Percentiles rank a stretch among this genome's conserved stretches.
These are phyloP conservation scores for Trypanosoma brucei DNA, from an alignment of 208 protist species.

Conservation along the genomic window DNA sequence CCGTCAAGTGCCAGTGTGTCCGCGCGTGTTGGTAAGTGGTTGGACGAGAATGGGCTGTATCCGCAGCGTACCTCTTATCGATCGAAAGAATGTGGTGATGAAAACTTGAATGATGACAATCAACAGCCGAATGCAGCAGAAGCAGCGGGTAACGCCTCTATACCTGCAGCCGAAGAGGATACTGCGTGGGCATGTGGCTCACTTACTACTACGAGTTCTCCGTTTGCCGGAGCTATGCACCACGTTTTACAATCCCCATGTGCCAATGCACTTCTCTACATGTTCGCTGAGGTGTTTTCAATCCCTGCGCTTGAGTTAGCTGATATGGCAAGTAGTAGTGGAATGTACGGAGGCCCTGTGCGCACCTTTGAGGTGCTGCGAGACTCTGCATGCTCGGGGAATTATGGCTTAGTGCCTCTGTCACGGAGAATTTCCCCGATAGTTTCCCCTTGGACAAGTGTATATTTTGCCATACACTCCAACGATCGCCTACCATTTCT, in stretches of 20 bases:
- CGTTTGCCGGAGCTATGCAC: slow-evolving; percentile 34
- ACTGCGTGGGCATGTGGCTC: slow-evolving; percentile 5
- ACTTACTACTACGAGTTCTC: slow-evolving; percentile 33
- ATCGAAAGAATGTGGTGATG: not conserved
- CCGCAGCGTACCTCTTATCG: slow-evolving; percentile 39
- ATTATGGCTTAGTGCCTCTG: slow-evolving; percentile 66
- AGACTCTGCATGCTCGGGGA: slow-evolving; percentile 26
- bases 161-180: slow-evolving; percentile 13
- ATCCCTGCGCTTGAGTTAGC: slow-evolving; percentile 62
- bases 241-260: slow-evolving; percentile 55
- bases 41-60: slow-evolving; percentile 48
- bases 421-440: slow-evolving; percentile 56
- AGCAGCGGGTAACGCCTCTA: not conserved
- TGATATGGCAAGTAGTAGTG: slow-evolving; percentile 60
- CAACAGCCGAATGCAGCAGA: not conserved
- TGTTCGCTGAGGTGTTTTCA: slow-evolving; percentile 53
- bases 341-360: slow-evolving; percentile 54
- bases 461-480: slow-evolving; percentile 68
- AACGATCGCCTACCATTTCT: slow-evolving; percentile 62
- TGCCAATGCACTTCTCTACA: slow-evolving; percentile 71
- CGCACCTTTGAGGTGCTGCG: slow-evolving; percentile 44
- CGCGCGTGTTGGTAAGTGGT: slow-evolving; percentile 49
- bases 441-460: slow-evolving; percentile 50
- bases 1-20: slow-evolving; percentile 40
- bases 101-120: not conserved